phyloP scores from a whole-genome alignment of 345 rosid species.

The Clausena lansium region DNA sequence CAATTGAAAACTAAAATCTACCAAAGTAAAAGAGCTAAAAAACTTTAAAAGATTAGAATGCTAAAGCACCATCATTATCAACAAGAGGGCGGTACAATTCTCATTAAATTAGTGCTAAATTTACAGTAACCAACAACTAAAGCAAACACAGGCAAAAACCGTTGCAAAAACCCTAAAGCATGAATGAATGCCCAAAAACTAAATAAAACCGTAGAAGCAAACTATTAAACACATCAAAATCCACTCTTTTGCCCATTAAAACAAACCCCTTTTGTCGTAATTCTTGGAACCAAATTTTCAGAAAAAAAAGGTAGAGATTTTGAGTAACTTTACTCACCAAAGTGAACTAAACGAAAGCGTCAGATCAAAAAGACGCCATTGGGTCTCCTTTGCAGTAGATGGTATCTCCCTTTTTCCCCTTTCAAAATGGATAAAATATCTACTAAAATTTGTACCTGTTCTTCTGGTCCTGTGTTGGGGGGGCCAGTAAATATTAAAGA shows the following conservation, averaged over 20 bases:
- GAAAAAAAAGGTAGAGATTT: neutral
- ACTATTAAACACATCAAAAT: neutral
- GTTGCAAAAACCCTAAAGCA: neutral
- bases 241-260: neutral
- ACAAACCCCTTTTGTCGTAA: neutral
- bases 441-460: neutral
- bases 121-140: neutral
- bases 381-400: neutral
- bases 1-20: neutral
- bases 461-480: neutral
- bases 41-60: neutral
- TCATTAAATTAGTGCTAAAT: neutral
- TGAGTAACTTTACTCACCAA: neutral
- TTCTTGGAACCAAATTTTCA: neutral
- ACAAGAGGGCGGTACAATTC: neutral
- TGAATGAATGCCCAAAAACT: neutral
- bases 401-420: neutral
- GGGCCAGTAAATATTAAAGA: neutral
- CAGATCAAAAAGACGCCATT: neutral
- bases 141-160: neutral
- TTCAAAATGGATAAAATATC: neutral
- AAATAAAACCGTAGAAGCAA: neutral
- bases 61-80: neutral
- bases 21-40: neutral
- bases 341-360: neutral